Conservation (phyloP, 2,329 filamentous ascomycete genomes). For the Escovopsis sp. region DNA sequence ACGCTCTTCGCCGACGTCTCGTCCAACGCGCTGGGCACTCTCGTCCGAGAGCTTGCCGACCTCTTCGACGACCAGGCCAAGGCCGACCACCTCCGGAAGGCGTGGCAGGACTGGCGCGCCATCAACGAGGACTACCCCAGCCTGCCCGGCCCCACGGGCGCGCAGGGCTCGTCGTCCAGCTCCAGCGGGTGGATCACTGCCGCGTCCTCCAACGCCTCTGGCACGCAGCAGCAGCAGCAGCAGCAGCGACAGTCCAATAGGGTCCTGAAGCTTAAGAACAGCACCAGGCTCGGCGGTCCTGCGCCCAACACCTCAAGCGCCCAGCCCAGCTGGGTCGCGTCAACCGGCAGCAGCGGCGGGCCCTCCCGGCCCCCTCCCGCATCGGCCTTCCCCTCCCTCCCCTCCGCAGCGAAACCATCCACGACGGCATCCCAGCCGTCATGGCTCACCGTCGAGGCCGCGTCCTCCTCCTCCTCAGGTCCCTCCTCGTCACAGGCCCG, state of each 20-base stretch:
- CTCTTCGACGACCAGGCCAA: conserved; percentile 77
- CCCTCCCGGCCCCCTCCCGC: conserved; percentile 12
- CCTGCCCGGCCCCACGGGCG: conserved; percentile 59
- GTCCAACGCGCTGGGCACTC: conserved; percentile 67
- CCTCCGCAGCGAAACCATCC: conserved; percentile 12
- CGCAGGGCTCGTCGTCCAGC: conserved; percentile 44
- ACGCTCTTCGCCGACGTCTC: conserved; percentile 66
- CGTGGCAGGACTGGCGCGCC: conserved; percentile 91
- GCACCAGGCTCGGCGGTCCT: conserved; percentile 30
- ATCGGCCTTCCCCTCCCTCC: conserved; percentile 30
- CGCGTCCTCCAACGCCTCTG: conserved; percentile 27
- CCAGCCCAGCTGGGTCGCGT: conserved; percentile 12
- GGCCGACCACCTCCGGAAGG: conserved; percentile 56
- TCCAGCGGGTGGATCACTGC: conserved; percentile 45
- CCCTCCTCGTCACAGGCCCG: not conserved
- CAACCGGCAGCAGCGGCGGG: conserved; percentile 1
- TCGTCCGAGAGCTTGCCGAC: conserved; percentile 83
- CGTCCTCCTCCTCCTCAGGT: conserved; percentile 26
- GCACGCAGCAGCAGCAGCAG: conserved; percentile 21
- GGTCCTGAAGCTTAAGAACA: conserved; percentile 45
- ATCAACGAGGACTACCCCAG: conserved; percentile 94
- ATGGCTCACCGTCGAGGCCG: conserved; percentile 15
- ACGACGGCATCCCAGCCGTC: conserved; percentile 16
- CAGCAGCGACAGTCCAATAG: conserved; percentile 29
- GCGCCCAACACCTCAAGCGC: conserved; percentile 10